Base-by-base conservation (phyloP, 495 filamentous ascomycete genomes). In the Extremus antarcticus region DNA sequence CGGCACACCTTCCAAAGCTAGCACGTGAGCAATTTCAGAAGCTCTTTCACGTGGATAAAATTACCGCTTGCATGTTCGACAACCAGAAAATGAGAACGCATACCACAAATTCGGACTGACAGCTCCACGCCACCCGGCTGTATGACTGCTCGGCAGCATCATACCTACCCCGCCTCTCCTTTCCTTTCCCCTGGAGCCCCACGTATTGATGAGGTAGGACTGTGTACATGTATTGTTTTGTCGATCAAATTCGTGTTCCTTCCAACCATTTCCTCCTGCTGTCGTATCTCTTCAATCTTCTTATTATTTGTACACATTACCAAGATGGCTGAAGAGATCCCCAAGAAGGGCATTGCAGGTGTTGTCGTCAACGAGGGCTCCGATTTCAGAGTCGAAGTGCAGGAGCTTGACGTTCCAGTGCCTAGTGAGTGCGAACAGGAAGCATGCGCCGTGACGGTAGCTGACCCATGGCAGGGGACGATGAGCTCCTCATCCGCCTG, bases 331-430 rank as follows among this genome's bases (percentile, higher is more conserved):
- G 45, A 59, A 25, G 68, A 75, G 0, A 76, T 80, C 41, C 78
- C 77, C 2, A 73, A 73, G 17, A 63, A 70, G 64, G 76, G 78
- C 60, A 78, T 77, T 56, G 78, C 75, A 0, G 77, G 73, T 7
- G 75, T 79, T 2, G 75, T 79, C 0, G 65, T 76, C 32, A 77
- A 79, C 55, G 73, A 76, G 54, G 78, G 78, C 2, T 73, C 78
- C 0, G 60, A 77, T 51, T 81, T 79, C 61, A 65, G 62, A 22
- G 68, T 79, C 47, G 72, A 75, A 56, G 72, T 80, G 8, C 70
- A 78, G 56, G 66, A 64, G 56, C 73, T 81, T 4, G 71, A 70
- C 25, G 77, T 81, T 0, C 78, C 78, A 17, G 66, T 75, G 51
- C 74, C 75, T 43, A 73, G 74, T 76, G 70, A 25, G 57, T 57